Evolutionary conservation across 257 asterid genomes (phyloP), one percentile per base, ranked within the genome.

Genomic region (Solanum lycopersicoides): DNA sequence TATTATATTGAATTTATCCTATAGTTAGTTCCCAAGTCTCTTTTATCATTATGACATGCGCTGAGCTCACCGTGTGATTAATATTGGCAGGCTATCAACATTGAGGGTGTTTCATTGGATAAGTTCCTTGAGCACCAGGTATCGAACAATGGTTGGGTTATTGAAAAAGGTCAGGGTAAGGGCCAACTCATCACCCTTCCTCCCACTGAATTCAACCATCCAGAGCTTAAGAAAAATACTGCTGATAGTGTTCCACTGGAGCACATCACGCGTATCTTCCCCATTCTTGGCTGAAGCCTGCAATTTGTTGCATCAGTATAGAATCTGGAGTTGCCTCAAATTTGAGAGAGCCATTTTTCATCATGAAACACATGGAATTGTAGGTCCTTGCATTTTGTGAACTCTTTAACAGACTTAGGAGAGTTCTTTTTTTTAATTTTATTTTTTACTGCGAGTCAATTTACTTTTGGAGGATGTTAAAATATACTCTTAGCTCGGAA

Each of bases 61-160:
- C 50, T 82, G 44, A 32, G 69, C 45, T 82, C 85, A 50, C 30
- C 21, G 6, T 83, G 59, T 77, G 82, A 63, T 85, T 83, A 79
- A 82, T 39, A 7, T 69, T 71, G 72, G 63, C 94, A 96, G 98
- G 95, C 97, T 60, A 89, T 93, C 88, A 96, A 96, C 94, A 89
- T 91, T 0, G 98, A 96, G 91, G 98, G 99, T 73, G 85, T 84
- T 82, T 85, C 95, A 41, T 86, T 96, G 88, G 98, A 96, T 91
- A 95, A 93, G 94, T 93, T 96, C 89, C 87, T 95, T 3, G 97
- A 95, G 93, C 94, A 94, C 91, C 95, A 95, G 12, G 89, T 90
- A 25, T 86, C 92, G 5, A 93, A 93, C 89, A 88, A 92, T 9
- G 95, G 95, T 37, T 95, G 98, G 98, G 86, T 86, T 37, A 85